These are phyloP conservation scores for Russula sp. DNA, from an alignment of 768 basidiomycete genomes.

Conservation along the genomic window DNA sequence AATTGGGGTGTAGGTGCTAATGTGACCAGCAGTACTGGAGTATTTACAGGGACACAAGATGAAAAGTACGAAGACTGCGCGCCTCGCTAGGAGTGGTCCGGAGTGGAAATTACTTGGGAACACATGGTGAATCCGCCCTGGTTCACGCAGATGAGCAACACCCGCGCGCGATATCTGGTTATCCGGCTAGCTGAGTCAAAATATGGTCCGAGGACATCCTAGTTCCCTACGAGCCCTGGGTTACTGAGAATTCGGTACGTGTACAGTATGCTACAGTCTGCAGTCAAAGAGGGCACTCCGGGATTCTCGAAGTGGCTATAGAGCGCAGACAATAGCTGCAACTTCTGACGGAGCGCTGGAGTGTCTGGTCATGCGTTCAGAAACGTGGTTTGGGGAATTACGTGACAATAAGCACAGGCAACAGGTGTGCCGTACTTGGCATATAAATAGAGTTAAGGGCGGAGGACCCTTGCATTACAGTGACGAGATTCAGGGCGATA, in stretches of 20 bases:
- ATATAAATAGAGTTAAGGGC: conserved; percentile 10
- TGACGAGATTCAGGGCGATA: neutral
- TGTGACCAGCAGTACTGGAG: neutral
- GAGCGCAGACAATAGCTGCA: neutral
- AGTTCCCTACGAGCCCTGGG: too few relatives aligned
- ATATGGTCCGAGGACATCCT: too few relatives aligned
- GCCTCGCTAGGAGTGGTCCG: neutral
- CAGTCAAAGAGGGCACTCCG: neutral
- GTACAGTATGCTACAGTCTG: too few relatives aligned
- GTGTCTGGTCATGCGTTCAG: neutral
- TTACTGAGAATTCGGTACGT: neutral
- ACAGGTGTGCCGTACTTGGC: neutral
- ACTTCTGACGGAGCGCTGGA: neutral
- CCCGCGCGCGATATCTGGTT: neutral
- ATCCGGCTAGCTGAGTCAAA: too few relatives aligned
- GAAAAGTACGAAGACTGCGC: neutral
- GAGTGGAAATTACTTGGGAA: neutral
- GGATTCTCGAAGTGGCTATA: neutral
- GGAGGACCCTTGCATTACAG: neutral
- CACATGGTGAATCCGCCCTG: neutral
- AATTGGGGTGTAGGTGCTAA: neutral
- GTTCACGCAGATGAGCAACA: too few relatives aligned
- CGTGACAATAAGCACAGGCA: neutral
- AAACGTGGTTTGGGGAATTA: neutral
- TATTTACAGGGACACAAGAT: neutral